Base-by-base conservation (phyloP, 768 basidiomycete genomes). In the Naganishia vaughanmartiniae region DNA sequence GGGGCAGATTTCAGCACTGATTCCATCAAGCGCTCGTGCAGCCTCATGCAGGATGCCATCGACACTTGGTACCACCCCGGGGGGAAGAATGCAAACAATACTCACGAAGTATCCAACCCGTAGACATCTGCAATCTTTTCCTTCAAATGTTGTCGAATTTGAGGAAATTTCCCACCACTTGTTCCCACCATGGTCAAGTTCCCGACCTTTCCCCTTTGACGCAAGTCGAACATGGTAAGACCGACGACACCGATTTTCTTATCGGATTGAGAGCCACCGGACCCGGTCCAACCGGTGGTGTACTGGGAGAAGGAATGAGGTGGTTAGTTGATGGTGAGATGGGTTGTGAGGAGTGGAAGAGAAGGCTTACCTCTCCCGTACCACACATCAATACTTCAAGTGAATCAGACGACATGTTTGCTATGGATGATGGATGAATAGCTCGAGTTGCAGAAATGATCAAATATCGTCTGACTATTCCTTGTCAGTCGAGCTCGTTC, bases 201-300 rank as follows among this genome's bases (percentile, higher is more conserved):
- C 56, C 72, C 74, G 68, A 83, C 90, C 85, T 94, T 94, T 72
- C 89, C 91, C 36, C 88, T 83, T 73, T 92, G 87, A 73, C 90
- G 87, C 60, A 94, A 87, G 81, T 95, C 93, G 75, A 95, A 95
- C 71, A 91, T 86, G 19, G 92, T 93, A 71, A 95, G 84, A 24
- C 87, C 93, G 74, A 95, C 91, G 57, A 96, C 92, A 89, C 92
- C 77, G 57, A 78, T 75, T 86, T 93, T 96, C 83, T 95, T 95
- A 83, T 95, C 93, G 6, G 92, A 94, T 77, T 89, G 91, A 19
- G 92, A 94, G 53, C 90, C 91, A n/a, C 93, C 93, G 45, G 89
- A 87, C 15, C 87, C 88, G 12, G 91, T 92, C 90, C 91, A 95
- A 79, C 93, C 93, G 65, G 93, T 95, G 72, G 93, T 95, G 80